Percentiles rank a stretch among this genome's conserved stretches.
Conservation (phyloP, 768 basidiomycete species). For the Omphalotus guepiniiformis region DNA sequence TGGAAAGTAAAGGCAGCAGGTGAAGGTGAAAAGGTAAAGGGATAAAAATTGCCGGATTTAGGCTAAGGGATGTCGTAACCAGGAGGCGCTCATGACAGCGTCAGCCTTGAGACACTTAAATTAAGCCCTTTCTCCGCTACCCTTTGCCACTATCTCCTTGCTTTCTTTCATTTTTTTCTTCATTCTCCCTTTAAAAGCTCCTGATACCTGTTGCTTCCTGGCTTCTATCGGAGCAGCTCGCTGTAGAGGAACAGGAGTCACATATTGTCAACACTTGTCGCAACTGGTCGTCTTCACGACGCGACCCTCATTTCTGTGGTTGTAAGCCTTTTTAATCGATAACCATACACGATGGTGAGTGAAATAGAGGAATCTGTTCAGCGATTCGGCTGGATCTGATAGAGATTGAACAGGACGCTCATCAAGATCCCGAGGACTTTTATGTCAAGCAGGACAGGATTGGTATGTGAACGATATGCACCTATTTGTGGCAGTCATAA, state of each 20-base stretch:
- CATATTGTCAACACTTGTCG: neutral
- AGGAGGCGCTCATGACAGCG: neutral
- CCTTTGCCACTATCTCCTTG: slow-evolving; percentile 13
- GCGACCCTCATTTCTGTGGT: neutral
- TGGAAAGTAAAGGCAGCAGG: too few relatives aligned
- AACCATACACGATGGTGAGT: neutral
- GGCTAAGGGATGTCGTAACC: slow-evolving; percentile 9
- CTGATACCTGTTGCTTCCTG: too few relatives aligned
- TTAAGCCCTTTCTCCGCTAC: slow-evolving; percentile 2
- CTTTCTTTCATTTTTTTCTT: slow-evolving; percentile 4
- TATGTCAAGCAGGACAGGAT: slow-evolving; percentile 98
- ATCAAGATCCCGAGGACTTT: slow-evolving; percentile 92
- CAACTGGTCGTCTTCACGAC: neutral
- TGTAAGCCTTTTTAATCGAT: neutral
- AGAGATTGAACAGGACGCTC: slow-evolving; percentile 47
- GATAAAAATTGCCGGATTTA: slow-evolving; percentile 1
- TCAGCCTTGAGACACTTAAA: neutral
- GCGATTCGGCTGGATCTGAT: slow-evolving; percentile 24
- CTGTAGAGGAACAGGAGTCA: neutral
- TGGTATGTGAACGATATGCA: slow-evolving; percentile 49
- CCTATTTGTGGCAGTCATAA: neutral
- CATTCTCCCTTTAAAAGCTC: slow-evolving; percentile 1
- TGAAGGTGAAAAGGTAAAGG: neutral
- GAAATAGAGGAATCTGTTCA: neutral
- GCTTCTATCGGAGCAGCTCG: too few relatives aligned